phyloP scores from a whole-genome alignment of 371 early-diverging fungal species.

The Mortierella sp. region DNA sequence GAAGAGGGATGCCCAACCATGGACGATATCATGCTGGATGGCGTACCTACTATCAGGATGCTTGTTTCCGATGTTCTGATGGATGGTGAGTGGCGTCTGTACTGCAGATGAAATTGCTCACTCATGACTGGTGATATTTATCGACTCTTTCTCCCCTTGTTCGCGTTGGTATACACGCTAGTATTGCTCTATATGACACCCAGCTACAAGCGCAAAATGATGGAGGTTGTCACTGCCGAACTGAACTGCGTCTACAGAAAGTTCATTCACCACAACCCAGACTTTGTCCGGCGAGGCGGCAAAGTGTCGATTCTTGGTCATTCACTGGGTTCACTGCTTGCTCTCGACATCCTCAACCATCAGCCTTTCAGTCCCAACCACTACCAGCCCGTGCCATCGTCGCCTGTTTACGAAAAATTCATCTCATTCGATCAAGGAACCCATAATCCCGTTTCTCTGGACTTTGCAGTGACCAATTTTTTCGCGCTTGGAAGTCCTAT shows the following conservation, averaged over 20 bases:
- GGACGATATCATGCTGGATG: slow-evolving; percentile 82
- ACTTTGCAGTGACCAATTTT: slow-evolving; percentile 67
- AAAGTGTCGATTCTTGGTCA: slow-evolving; percentile 84
- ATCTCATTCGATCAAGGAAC: slow-evolving; percentile 30
- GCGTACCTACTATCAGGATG: slow-evolving; percentile 84
- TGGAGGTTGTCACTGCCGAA: slow-evolving; percentile 76
- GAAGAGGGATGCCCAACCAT: slow-evolving; percentile 74
- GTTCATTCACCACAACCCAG: slow-evolving; percentile 77
- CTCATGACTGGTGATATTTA: not conserved
- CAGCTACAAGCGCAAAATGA: slow-evolving; percentile 83
- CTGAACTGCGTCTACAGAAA: slow-evolving; percentile 77
- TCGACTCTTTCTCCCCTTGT: not conserved
- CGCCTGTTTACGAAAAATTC: slow-evolving; percentile 49
- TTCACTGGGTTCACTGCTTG: slow-evolving; percentile 81
- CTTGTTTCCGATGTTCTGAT: slow-evolving; percentile 84
- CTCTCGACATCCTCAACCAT: slow-evolving; percentile 80
- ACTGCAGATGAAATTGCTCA: too few species aligned
- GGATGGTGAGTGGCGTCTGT: slow-evolving; percentile 76
- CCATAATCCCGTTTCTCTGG: slow-evolving; percentile 36
- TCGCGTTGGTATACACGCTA: slow-evolving; percentile 33
- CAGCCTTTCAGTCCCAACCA: slow-evolving; percentile 62
- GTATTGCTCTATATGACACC: slow-evolving; percentile 88
- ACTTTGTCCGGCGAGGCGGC: slow-evolving; percentile 73
- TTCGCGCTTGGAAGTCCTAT: slow-evolving; percentile 83
- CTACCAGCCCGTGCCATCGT: slow-evolving; percentile 48